Base-by-base conservation (phyloP, 441 rosid species). In the Croton laevigatus region DNA sequence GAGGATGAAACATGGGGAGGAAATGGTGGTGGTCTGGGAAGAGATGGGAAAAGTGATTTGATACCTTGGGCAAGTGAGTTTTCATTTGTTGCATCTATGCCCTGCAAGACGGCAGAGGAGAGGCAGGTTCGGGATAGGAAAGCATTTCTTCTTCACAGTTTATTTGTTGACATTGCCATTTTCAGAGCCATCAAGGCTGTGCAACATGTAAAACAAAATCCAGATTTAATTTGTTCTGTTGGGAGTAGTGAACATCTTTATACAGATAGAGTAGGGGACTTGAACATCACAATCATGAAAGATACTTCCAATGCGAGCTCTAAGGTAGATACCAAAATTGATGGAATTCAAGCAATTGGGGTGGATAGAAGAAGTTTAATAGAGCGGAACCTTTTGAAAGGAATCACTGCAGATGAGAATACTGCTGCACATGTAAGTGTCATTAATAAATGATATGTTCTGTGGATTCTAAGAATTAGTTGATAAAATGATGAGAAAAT, bases 1-100 rank as follows among this genome's bases (percentile, higher is more conserved):
- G 94, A 89, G 81, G 91, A 87, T 68, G 85, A 78, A 78, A 75
- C 42, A 53, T 89, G 94, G 94, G 91, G 87, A 66, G 90, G 94
- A 64, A 87, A 70, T 66, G 88, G 91, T 13, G 94, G 91, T 51
- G 94, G 91, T 38, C 88, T 80, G 51, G 94, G 90, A 71, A 81
- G 86, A 84, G 79, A 89, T 71, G 87, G 88, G 37, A 78, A 81
- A 62, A 64, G 72, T 51, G 87, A 89, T 79, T 79, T 75, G 52
- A 73, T 76, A 37, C 85, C 89, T 63, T 89, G 94, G 94, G 86
- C 94, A 58, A 78, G 80, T 11, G 88, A 89, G 61, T 89, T 87
- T 79, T 77, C 80, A 46, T 81, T 79, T 57, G 55, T 89, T 70
- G 85, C 87, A 62, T 76, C 73, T 22, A 87, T 87, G 77, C 90